A percentile compares a stretch with the other conserved stretches of the same genome.
These are phyloP conservation scores for Tricholoma bakamatsutake DNA, from an alignment of 768 basidiomycete genomes.

Conservation along the genomic window DNA sequence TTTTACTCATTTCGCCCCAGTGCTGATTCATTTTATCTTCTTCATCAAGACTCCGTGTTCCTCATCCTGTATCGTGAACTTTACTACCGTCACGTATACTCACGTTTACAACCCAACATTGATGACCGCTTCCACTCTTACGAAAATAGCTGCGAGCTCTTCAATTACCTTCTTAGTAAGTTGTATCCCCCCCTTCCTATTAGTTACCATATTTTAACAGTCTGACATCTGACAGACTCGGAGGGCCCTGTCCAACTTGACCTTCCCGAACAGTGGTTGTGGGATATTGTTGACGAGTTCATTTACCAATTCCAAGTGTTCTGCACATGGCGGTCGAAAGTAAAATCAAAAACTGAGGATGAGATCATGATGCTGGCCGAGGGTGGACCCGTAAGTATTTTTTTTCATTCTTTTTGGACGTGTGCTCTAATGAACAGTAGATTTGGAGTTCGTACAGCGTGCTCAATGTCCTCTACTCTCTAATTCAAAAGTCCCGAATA, in stretches of 20 bases:
- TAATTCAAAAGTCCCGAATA: slow-evolving; percentile 95
- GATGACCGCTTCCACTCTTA: slow-evolving; percentile 98
- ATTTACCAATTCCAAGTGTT: slow-evolving; percentile 99
- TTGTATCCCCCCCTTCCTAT: slow-evolving; percentile 5
- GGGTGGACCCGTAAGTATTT: slow-evolving; percentile 49
- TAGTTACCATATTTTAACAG: not conserved
- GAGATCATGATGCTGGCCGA: slow-evolving; percentile 80
- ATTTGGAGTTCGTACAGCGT: slow-evolving; percentile 99
- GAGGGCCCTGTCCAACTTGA: slow-evolving; percentile 91
- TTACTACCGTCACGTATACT: slow-evolving; percentile 94
- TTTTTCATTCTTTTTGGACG: not conserved
- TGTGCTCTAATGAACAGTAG: slow-evolving; percentile 26
- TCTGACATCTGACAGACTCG: slow-evolving; percentile 63
- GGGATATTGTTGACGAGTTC: slow-evolving; percentile 97
- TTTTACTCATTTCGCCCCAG: not conserved
- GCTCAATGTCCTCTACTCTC: slow-evolving; percentile 94
- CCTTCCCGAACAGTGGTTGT: slow-evolving; percentile 96
- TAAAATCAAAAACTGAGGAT: slow-evolving; percentile 83
- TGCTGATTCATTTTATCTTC: not conserved
- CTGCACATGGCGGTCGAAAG: slow-evolving; percentile 84
- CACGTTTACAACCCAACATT: slow-evolving; percentile 88
- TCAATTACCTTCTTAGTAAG: slow-evolving; percentile 94
- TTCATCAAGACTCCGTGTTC: slow-evolving; percentile 76
- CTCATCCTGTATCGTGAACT: slow-evolving; percentile 95
- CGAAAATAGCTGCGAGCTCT: slow-evolving; percentile 96